Conservation (phyloP, 1,139 yeast species). For the Eremothecium coryli region DNA sequence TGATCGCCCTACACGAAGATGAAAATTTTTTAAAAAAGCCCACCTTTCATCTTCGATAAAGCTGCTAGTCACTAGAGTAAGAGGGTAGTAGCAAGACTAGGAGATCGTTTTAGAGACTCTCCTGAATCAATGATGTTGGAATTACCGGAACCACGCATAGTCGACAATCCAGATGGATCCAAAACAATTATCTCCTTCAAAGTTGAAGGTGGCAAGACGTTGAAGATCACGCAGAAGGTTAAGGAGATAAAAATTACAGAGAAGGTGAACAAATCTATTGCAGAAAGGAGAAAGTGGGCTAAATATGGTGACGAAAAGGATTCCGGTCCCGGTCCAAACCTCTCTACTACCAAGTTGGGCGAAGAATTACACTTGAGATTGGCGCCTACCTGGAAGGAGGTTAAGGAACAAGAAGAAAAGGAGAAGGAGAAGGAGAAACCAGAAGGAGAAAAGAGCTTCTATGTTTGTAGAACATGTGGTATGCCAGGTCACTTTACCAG, state of each 20-base stretch:
- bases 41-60: not conserved
- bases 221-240: constrained; percentile 78
- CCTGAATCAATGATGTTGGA: constrained; percentile 33
- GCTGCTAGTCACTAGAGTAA: not conserved
- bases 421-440: constrained; percentile 47
- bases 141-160: constrained; percentile 59
- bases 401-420: constrained; percentile 54
- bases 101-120: no score
- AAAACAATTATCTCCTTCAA: constrained; percentile 77
- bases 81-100: no score
- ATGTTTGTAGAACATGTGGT: constrained; percentile 84
- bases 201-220: constrained; percentile 73
- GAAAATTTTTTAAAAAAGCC: constrained; percentile 3
- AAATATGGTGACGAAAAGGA: constrained; percentile 80
- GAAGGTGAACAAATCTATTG: constrained; percentile 69
- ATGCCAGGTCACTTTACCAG: constrained; percentile 83
- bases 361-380: constrained; percentile 67
- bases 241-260: constrained; percentile 70
- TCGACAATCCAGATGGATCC: constrained; percentile 77
- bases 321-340: constrained; percentile 77
- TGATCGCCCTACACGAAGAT: constrained; percentile 1
- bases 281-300: constrained; percentile 61
- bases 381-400: constrained; percentile 66
- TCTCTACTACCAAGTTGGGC: constrained; percentile 80
- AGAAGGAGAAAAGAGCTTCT: constrained; percentile 38